Percentiles rank a stretch among this genome's conserved stretches.
Evolutionary conservation across 2,329 filamentous ascomycete genomes (phyloP).

Genomic region (Cytospora mali): DNA sequence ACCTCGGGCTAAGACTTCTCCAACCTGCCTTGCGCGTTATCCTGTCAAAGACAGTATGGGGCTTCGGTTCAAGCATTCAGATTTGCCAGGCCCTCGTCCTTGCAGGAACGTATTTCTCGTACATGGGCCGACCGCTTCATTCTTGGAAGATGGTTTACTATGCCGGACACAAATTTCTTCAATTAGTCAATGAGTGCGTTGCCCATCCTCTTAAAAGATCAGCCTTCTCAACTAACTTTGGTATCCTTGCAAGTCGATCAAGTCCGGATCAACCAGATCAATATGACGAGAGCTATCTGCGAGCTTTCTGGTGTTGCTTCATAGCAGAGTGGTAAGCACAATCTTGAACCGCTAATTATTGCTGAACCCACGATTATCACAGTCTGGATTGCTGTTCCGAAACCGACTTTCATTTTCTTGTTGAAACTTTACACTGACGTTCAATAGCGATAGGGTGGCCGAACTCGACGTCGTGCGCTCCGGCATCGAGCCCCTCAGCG

Average conservation of each 20-base stretch:
- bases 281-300: constrained; percentile 50
- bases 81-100: constrained; percentile 42
- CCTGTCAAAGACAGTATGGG: constrained; percentile 38
- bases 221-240: background rate
- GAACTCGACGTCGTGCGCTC: constrained; percentile 54
- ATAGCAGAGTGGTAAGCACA: constrained; percentile 66
- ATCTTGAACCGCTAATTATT: background rate
- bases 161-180: constrained; percentile 38
- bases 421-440: constrained; percentile 19
- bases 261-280: constrained; percentile 9
- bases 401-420: background rate
- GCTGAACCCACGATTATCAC: background rate
- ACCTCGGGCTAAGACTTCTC: constrained; percentile 39
- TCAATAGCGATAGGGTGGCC: constrained; percentile 65
- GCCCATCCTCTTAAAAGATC: background rate
- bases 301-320: constrained; percentile 72
- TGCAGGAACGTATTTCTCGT: constrained; percentile 42
- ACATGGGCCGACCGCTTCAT: constrained; percentile 42
- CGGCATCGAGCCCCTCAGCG: constrained; percentile 42
- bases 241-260: background rate
- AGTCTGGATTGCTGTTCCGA: background rate
- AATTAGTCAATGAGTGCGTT: constrained; percentile 37
- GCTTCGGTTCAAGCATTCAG: constrained; percentile 36
- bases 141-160: constrained; percentile 40
- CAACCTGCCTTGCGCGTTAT: constrained; percentile 41